A percentile compares a stretch with the other conserved stretches of the same genome.
These are phyloP conservation scores for Vanilla planifolia DNA, from an alignment of 106 monocot genomes.

Conservation along the genomic window DNA sequence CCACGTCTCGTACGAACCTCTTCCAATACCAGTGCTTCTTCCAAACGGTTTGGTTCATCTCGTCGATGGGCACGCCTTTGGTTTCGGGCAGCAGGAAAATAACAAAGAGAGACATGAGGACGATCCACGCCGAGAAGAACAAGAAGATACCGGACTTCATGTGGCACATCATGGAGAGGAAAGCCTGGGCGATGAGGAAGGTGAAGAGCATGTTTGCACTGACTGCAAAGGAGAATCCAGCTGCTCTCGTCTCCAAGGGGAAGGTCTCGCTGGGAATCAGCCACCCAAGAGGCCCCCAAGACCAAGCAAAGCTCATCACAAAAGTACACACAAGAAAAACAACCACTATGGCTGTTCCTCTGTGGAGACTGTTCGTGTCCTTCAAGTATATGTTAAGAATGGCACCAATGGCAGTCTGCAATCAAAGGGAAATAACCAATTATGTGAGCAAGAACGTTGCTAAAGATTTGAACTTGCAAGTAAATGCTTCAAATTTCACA, in stretches of 20 bases:
- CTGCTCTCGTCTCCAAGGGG: conserved; percentile 28
- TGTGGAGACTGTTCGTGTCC: conserved; percentile 7
- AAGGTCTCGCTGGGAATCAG: conserved; percentile 34
- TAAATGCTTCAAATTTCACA: no score
- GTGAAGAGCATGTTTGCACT: conserved; percentile 39
- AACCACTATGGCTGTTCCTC: neutral
- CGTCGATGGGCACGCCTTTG: conserved; percentile 28
- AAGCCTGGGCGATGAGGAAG: conserved; percentile 27
- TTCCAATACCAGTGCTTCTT: conserved; percentile 31
- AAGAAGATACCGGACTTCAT: conserved; percentile 27
- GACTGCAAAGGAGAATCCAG: conserved; percentile 23
- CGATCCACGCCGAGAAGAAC: conserved; percentile 26
- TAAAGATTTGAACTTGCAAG: no score
- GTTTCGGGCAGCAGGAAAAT: conserved; percentile 28
- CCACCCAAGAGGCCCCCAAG: conserved; percentile 31
- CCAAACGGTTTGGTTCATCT: conserved; percentile 31
- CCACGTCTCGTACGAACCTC: conserved; percentile 5
- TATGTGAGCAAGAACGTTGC: no score
- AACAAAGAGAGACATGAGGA: conserved; percentile 16
- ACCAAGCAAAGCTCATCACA: conserved; percentile 29
- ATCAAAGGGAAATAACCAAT: no score
- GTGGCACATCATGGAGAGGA: conserved; percentile 37
- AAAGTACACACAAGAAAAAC: conserved; percentile 17
- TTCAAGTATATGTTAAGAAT: conserved; percentile 10
- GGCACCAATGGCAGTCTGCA: conserved; percentile 19